Evolutionary conservation across 1,284 basidiomycete species (phyloP), one percentile per base, ranked within the genome.

Genomic region (Ustilago bromivora): DNA sequence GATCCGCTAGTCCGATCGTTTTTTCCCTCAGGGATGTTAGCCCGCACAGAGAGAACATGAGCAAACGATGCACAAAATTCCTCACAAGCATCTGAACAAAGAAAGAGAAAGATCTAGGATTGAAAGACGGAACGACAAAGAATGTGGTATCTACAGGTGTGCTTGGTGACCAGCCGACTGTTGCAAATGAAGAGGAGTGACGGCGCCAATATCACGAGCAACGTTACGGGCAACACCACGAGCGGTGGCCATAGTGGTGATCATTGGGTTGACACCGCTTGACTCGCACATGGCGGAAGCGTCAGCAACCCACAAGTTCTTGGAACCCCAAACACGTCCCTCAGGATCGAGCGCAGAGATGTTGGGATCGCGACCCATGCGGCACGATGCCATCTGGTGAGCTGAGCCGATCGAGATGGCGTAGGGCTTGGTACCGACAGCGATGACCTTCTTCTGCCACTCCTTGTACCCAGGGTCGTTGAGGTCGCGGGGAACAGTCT

Each of bases 261-360:
- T 83, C 87, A 88, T 88, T 0, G 88, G 88, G 74, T 89, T 89
- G 63, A 88, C 88, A 35, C 88, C 88, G 3, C 84, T 84, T 4
- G 87, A 85, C 54, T 86, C 86, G 10, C 87, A 87, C 65, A 88
- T 82, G 43, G 85, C 79, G 40, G 83, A 85, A 31, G 88, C 88
- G 58, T 89, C 88, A 8, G 88, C 88, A 31, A 88, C 83, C 80
- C 87, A 89, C n/a, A 89, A 82, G 17, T 85, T 83, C 36, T 85
- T 76, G 6, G 85, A 82, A 4, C 88, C 88, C 81, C 87, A 88
- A 0, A 88, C 87, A 19, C 83, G 79, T 8, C 88, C 88, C 43
- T 86, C 75, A 10, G 86, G 84, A 68, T 88, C 87, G 56, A 87
- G 84, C 0, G 86, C 87, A 19, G 84, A 83, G 9, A 73, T 68